A percentile compares a stretch with the other conserved stretches of the same genome.
These are phyloP conservation scores for Pascua guehoae DNA, from an alignment of 1,284 basidiomycete species.

Conservation along the genomic window DNA sequence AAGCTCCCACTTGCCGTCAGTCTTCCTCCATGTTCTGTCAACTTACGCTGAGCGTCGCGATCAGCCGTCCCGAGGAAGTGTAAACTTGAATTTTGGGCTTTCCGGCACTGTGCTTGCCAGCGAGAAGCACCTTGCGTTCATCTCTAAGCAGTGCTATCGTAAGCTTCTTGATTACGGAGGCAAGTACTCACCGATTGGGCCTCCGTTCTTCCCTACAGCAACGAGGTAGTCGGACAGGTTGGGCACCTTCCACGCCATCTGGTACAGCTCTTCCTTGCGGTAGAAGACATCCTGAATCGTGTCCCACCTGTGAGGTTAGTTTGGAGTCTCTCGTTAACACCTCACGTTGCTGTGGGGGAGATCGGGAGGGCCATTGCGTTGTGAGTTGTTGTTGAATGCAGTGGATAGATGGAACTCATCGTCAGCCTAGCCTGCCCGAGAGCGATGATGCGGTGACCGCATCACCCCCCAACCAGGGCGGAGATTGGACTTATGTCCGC, in stretches of 20 bases:
- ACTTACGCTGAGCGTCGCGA: slow-evolving; percentile 50
- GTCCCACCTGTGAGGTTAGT: slow-evolving; percentile 40
- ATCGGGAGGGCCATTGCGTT: slow-evolving; percentile 15
- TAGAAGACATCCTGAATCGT: slow-evolving; percentile 53
- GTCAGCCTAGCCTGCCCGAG: no score
- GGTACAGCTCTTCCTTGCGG: slow-evolving; percentile 73
- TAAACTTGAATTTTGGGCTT: slow-evolving; percentile 61
- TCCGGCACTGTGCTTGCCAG: slow-evolving; percentile 63
- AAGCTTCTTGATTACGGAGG: not conserved
- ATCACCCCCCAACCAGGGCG: no score
- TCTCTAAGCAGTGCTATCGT: slow-evolving; percentile 74
- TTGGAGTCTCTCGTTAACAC: not conserved
- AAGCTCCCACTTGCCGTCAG: slow-evolving; percentile 38
- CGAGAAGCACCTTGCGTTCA: slow-evolving; percentile 69
- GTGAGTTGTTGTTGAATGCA: no score
- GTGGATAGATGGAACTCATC: no score
- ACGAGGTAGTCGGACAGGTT: slow-evolving; percentile 76
- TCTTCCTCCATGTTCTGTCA: not conserved
- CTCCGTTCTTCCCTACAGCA: slow-evolving; percentile 78
- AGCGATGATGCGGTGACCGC: no score
- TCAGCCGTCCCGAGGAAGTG: slow-evolving; percentile 48
- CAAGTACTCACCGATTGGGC: slow-evolving; percentile 66
- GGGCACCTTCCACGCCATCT: slow-evolving; percentile 72
- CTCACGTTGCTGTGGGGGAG: slow-evolving; percentile 26
- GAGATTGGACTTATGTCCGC: no score